A percentile compares a stretch with the other conserved stretches of the same genome.
phyloP scores from a whole-genome alignment of 768 basidiomycete species.

The Pulveroboletus ravenelii region DNA sequence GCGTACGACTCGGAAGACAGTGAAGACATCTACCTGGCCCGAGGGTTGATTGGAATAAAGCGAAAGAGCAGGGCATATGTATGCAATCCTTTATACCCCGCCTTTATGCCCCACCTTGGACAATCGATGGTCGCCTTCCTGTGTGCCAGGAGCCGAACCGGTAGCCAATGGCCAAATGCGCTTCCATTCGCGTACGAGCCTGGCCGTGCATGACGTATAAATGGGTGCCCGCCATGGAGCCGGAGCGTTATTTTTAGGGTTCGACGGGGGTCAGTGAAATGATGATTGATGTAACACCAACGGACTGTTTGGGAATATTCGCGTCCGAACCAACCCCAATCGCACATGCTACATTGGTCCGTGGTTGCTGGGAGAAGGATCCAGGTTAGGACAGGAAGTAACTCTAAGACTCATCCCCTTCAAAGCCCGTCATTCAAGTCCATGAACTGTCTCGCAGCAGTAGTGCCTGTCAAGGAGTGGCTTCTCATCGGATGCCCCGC shows the following conservation, averaged over 20 bases:
- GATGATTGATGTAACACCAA: background rate
- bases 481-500: too few species aligned
- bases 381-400: background rate
- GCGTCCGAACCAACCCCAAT: background rate
- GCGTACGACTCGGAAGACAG: conserved; percentile 5
- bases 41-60: background rate
- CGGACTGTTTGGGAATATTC: background rate
- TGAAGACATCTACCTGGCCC: conserved; percentile 16
- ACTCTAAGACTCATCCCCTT: background rate
- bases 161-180: conserved; percentile 18
- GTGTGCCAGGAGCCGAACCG: too few species aligned
- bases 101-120: conserved; percentile 12
- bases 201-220: background rate
- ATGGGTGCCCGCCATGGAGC: background rate
- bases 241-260: conserved; percentile 15
- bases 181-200: background rate
- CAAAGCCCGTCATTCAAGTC: background rate
- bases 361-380: background rate
- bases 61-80: background rate
- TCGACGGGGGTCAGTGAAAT: background rate
- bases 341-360: too few species aligned
- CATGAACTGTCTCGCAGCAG: too few species aligned
- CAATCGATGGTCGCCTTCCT: background rate
- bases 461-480: background rate
- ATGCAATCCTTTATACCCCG: conserved; percentile 11